Evolutionary conservation across 495 filamentous ascomycete genomes (phyloP).

Genomic region (Aspergillus incahuasiensis): DNA sequence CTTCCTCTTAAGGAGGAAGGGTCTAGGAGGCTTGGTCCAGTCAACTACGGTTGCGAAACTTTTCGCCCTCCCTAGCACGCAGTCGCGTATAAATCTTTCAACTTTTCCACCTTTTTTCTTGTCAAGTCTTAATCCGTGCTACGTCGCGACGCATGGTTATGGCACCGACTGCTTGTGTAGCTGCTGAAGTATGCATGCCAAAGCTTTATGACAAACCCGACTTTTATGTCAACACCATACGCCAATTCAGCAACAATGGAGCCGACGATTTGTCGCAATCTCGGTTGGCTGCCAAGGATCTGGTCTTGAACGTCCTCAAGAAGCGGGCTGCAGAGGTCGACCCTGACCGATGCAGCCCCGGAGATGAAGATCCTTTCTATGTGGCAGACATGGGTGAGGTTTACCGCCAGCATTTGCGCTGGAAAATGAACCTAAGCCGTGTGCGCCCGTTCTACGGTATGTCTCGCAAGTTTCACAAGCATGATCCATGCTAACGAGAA

Average conservation of each 20-base stretch:
- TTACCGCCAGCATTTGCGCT: conserved; percentile 96
- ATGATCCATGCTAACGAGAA: not conserved
- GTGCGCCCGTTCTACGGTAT: conserved; percentile 96
- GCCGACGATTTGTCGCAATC: conserved; percentile 41
- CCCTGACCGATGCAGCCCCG: conserved; percentile 76
- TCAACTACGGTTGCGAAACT: conserved; percentile 75
- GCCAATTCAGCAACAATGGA: conserved; percentile 33
- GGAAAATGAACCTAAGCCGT: conserved; percentile 89
- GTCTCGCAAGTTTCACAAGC: conserved; percentile 16
- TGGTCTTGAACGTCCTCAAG: conserved; percentile 78
- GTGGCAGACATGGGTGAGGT: conserved; percentile 98
- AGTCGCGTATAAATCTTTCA: conserved; percentile 27
- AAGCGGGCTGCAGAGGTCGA: conserved; percentile 76
- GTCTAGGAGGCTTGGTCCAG: conserved; percentile 85
- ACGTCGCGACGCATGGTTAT: conserved; percentile 50
- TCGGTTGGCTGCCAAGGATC: conserved; percentile 45
- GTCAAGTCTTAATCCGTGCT: conserved; percentile 23
- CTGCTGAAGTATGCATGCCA: conserved; percentile 47
- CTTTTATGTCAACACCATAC: conserved; percentile 21
- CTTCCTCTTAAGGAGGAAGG: conserved; percentile 96
- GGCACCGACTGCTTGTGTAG: conserved; percentile 65
- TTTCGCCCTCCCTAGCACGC: conserved; percentile 85
- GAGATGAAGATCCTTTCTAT: conserved; percentile 96
- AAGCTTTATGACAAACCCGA: conserved; percentile 31
- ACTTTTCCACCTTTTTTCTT: conserved; percentile 12